Evolutionary conservation across 2,329 filamentous ascomycete species (phyloP), one percentile per base, ranked within the genome.

Genomic region (Pseudogymnoascus sp.): DNA sequence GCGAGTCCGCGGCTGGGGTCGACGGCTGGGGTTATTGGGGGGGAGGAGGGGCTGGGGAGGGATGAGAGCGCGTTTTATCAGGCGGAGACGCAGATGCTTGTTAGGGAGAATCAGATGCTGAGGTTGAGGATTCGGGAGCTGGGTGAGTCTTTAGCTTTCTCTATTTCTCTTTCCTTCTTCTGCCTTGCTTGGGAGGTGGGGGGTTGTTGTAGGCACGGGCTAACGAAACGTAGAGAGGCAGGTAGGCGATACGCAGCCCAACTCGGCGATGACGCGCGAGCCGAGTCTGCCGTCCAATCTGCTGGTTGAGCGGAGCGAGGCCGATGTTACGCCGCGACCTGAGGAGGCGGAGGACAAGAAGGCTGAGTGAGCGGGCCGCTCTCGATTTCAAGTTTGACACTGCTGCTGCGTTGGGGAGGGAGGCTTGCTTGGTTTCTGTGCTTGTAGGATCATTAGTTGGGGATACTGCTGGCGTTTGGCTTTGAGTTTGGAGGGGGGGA

Each of bases 71-170:
- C 87, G 0, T 92, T 91, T 73, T 93, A 93, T 70, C 89, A 92
- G 73, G 89, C 89, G 4, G 90, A 93, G 76, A 91, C 89, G 1
- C 88, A 91, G 75, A 91, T 85, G 76, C 76, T 93, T 69, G 83
- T 86, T 21, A 81, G 90, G 26, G 90, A 93, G 77, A 93, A 93
- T 69, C 89, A 93, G 75, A 92, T 93, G 89, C 78, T 93, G 61
- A 86, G 87, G 66, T 82, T 87, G 72, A 82, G 90, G 60, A 89
- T 92, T 65, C 81, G 87, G 36, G 89, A 92, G 70, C 77, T 92
- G 13, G 88, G 88, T 89, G 76, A 68, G 79, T 68, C n/a, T n/a
- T n/a, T n/a, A n/a, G n/a, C n/a, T n/a, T n/a, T 42, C 13, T 36
- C 23, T 28, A 50, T 21, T 62, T 33, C n/a, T 1, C 8, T 1